Evolutionary conservation across 768 basidiomycete genomes (phyloP), one percentile per base, ranked within the genome.

Genomic region (Omphalotus guepiniiformis): DNA sequence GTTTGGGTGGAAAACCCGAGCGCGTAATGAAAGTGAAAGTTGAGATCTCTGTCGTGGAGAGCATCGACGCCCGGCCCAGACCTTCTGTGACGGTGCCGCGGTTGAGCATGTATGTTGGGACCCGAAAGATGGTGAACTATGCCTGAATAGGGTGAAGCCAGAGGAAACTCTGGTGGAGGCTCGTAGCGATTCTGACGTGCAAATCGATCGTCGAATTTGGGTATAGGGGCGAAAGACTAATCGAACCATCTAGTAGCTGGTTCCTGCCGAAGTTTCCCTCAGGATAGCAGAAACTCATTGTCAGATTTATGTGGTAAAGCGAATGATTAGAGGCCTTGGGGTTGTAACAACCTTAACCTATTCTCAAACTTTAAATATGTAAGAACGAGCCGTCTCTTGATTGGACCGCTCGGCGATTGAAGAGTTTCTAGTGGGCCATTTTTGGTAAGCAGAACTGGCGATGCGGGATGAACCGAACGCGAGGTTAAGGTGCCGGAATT

Each of bases 141-240:
- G 82, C 48, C 48, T 78, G 77, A 76, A 80, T 83, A 86, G 83
- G 83, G 83, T 76, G 82, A 86, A 88, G 86, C 85, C 86, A 88
- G 85, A 85, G 87, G 85, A 88, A 88, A 89, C 87, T 85, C 85
- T 88, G 86, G 84, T 88, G 85, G 85, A 88, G 83, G 86, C 83
- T 85, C 81, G 82, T 85, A 88, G 87, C 85, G 81, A 83, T 89
- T 88, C 87, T 89, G 87, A 88, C 83, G 83, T 88, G 87, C 87
- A 89, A 88, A 88, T 88, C 85, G 82, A 87, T 88, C 82, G 85
- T 88, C 82, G 74, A 85, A 88, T 83, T 85, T 87, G 85, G 84
- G 85, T 87, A 88, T 88, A 88, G 86, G 86, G 87, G 85, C 82
- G 83, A 88, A 88, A 88, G 87, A 88, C 86, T 85, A 87, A 88